Evolutionary conservation across 2,329 filamentous ascomycete genomes (phyloP).

Genomic region (Aspergillus vadensis): DNA sequence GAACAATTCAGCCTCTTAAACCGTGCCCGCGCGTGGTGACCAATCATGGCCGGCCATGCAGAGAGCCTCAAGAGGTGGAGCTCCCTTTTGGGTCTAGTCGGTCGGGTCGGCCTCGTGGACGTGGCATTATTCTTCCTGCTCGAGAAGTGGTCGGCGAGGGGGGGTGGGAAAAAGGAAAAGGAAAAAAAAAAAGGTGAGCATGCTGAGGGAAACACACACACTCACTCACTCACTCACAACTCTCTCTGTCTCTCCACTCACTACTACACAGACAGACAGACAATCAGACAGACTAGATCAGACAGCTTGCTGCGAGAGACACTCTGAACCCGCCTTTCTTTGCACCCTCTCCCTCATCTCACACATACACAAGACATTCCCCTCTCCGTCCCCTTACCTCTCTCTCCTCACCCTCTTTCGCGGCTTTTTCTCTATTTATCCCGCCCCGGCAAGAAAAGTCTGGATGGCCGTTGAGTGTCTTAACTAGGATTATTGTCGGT

Average conservation of each 20-base stretch:
- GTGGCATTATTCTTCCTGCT: constrained; percentile 19
- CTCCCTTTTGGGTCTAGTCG: constrained; percentile 19
- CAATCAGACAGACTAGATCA: too few relatives aligned
- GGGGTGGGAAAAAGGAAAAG: background rate
- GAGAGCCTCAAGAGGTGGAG: constrained; percentile 25
- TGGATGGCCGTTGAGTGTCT: background rate
- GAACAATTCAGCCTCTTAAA: constrained; percentile 27
- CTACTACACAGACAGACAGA: background rate
- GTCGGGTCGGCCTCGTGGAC: constrained; percentile 22
- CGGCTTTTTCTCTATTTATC: background rate
- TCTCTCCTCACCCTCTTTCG: background rate
- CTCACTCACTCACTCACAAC: too few relatives aligned
- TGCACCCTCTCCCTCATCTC: background rate
- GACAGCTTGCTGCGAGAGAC: too few relatives aligned
- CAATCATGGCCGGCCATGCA: constrained; percentile 19
- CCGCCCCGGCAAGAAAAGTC: background rate
- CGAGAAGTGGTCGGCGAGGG: background rate
- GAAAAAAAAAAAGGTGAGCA: background rate
- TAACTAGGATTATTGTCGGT: background rate
- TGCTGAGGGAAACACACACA: too few relatives aligned
- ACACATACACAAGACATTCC: background rate
- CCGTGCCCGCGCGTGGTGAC: constrained; percentile 14
- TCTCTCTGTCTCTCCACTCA: too few relatives aligned
- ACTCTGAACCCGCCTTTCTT: background rate
- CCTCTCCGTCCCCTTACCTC: background rate